Conservation (phyloP, 208 protist genomes). For the Crithidia bombi region DNA sequence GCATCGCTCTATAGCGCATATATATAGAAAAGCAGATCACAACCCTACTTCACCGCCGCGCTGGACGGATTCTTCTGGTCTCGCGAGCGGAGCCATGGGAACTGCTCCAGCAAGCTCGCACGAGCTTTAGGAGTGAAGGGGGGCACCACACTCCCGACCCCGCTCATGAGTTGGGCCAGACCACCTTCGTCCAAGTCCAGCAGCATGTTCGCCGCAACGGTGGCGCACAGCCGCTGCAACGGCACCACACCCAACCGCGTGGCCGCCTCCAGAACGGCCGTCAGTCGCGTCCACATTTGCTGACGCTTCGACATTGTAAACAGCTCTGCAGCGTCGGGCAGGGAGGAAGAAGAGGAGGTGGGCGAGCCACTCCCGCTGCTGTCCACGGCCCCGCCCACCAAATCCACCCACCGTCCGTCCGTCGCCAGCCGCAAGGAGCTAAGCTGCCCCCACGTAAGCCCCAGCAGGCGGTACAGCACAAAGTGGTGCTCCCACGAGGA, state of each 20-base stretch:
- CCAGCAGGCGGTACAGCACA: constrained; percentile 53
- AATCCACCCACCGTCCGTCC: constrained; percentile 60
- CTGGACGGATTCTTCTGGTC: background rate
- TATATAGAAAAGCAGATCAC: too few species aligned
- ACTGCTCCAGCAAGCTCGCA: constrained; percentile 31
- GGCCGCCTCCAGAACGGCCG: constrained; percentile 56
- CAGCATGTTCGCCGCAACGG: constrained; percentile 64
- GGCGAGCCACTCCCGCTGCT: background rate
- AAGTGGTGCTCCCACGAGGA: constrained; percentile 65
- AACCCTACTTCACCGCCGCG: background rate
- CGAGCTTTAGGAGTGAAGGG: constrained; percentile 51
- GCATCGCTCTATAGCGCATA: too few species aligned
- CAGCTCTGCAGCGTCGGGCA: background rate
- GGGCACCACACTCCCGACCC: constrained; percentile 1
- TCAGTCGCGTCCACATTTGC: constrained; percentile 38
- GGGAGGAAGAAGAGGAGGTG: too few species aligned
- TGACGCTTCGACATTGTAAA: constrained; percentile 27
- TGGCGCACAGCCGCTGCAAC: constrained; percentile 53
- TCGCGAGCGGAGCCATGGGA: constrained; percentile 36
- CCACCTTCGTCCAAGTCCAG: constrained; percentile 48
- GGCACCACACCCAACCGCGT: constrained; percentile 48
- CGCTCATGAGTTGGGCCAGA: constrained; percentile 37
- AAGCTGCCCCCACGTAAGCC: constrained; percentile 22
- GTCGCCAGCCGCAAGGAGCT: constrained; percentile 9
- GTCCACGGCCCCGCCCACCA: constrained; percentile 13